Base-by-base conservation (phyloP, 805 yeast species). In the Debaryomyces castellii region DNA sequence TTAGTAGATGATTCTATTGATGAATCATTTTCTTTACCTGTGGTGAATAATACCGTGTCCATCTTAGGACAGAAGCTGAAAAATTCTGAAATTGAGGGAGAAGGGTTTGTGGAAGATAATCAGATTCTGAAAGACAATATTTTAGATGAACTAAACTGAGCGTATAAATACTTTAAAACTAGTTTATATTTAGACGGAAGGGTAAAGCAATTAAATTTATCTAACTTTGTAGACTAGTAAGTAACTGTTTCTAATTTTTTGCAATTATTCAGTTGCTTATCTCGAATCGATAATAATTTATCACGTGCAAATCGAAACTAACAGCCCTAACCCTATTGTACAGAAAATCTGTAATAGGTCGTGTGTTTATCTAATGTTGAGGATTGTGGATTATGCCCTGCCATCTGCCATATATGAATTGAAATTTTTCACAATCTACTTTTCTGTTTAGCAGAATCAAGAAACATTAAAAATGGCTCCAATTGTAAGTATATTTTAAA, bases 381-480 rank as follows among this genome's bases (percentile, higher is more conserved):
- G 34, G 4, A 16, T 16, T 30, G n/a, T n/a, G n/a, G n/a, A n/a
- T n/a, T n/a, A n/a, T n/a, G n/a, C n/a, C n/a, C n/a, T n/a, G n/a
- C n/a, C n/a, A n/a, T n/a, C n/a, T n/a, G n/a, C n/a, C n/a, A 30
- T 30, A 30, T 30, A 18, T 20, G 24, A 35, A 20, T n/a, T 35
- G 24, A 35, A 35, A 35, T 35, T 35, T 35, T 35, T 35, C 34
- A 30, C 7, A 20, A 9, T 9, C 22, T 11, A 8, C 7, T 1
- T 35, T 35, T 35, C 20, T 35, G 24, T 24, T 35, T 11, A 35
- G 5, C 10, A 35, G 23, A 9, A 35, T 11, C 30, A 45, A 46
- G 24, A 17, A 33, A 34, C 33, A 45, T 35, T 40, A 53, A 54
- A 62, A 80, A 86, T 87, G 95, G 95, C 95, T 83, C 95, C 95